These are phyloP conservation scores for Diaporthe destruens DNA, from an alignment of 2,329 filamentous ascomycete genomes.

Conservation along the genomic window DNA sequence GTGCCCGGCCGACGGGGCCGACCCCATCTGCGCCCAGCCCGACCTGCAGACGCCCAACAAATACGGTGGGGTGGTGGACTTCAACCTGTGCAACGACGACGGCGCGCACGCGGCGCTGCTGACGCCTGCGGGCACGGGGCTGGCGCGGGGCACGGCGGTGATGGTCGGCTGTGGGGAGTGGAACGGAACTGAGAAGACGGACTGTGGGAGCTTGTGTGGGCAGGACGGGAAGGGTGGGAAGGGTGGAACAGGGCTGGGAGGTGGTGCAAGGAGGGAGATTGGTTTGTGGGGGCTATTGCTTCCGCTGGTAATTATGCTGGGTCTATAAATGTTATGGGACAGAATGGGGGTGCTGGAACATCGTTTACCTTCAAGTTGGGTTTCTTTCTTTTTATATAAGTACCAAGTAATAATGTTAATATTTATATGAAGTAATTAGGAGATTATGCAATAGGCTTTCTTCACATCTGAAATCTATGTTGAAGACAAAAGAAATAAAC, in stretches of 20 bases:
- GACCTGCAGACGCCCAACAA: constrained; percentile 32
- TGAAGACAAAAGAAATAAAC: too few species aligned
- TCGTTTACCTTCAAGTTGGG: too few species aligned
- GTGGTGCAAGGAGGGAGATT: constrained; percentile 9
- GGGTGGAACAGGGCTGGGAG: constrained; percentile 2
- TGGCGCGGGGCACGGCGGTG: constrained; percentile 24
- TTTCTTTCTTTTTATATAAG: too few species aligned
- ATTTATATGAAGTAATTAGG: too few species aligned
- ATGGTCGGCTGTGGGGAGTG: constrained; percentile 28
- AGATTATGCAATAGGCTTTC: too few species aligned
- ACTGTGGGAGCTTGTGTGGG: constrained; percentile 32
- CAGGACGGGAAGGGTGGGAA: constrained; percentile 11
- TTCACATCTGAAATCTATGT: too few species aligned
- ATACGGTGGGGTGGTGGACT: constrained; percentile 31
- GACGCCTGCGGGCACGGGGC: constrained; percentile 4
- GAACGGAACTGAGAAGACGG: constrained; percentile 26
- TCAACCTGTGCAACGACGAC: constrained; percentile 36
- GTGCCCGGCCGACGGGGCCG: constrained; percentile 23
- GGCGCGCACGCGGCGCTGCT: constrained; percentile 35
- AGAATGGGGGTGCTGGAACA: too few species aligned
- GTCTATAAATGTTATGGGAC: neutral
- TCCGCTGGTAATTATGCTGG: constrained; percentile 19
- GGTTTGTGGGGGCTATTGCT: constrained; percentile 17
- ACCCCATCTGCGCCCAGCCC: constrained; percentile 32
- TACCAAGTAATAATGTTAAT: too few species aligned